Evolutionary conservation across 1,284 basidiomycete genomes (phyloP).

Genomic region (Ustilago loliicola): DNA sequence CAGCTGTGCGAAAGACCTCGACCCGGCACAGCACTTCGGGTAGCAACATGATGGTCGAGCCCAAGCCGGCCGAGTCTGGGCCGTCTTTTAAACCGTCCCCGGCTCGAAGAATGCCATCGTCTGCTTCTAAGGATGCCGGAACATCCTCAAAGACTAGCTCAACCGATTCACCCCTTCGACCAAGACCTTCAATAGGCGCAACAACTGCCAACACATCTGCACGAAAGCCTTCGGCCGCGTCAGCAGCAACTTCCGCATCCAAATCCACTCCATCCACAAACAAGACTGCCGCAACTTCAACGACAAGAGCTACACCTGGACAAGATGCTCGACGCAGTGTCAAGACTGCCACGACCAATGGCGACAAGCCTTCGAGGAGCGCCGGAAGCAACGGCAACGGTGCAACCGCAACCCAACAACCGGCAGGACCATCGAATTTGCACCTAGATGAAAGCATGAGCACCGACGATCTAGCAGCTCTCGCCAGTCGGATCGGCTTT

Average conservation of each 20-base stretch:
- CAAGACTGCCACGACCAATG: neutral
- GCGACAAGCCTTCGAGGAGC: neutral
- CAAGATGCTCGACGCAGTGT: conserved; percentile 1
- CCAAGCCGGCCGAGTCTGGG: neutral
- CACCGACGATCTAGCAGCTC: conserved; percentile 21
- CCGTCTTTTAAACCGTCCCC: conserved; percentile 4
- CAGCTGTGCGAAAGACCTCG: neutral
- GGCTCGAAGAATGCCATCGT: neutral
- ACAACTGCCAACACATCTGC: neutral
- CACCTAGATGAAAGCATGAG: conserved; percentile 29
- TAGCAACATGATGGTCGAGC: neutral
- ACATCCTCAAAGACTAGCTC: conserved; percentile 11
- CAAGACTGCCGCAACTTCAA: conserved; percentile 2
- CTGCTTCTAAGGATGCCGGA: neutral
- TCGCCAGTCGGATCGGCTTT: conserved; percentile 45
- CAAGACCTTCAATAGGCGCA: conserved; percentile 1
- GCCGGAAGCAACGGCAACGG: neutral
- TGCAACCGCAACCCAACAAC: neutral
- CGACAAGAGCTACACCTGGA: neutral
- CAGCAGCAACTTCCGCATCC: neutral
- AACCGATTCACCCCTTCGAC: conserved; percentile 13
- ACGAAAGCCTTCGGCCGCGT: conserved; percentile 11
- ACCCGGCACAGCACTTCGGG: neutral
- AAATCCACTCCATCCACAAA: neutral
- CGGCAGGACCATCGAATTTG: neutral